phyloP scores from a whole-genome alignment of 176 grass and related monocot genomes.

The Guadua angustifolia region DNA sequence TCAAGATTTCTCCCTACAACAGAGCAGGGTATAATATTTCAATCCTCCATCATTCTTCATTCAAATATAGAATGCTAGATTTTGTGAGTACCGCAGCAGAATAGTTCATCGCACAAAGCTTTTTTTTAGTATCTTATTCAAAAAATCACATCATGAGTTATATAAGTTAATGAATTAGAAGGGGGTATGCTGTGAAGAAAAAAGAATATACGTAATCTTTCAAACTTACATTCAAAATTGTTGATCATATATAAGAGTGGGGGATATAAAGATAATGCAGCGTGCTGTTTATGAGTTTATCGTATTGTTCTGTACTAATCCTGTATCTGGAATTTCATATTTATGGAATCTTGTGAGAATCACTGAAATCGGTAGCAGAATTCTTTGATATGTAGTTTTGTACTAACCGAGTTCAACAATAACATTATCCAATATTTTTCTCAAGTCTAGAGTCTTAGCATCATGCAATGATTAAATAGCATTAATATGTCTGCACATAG shows the following conservation, averaged over 20 bases:
- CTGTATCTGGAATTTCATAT: neutral
- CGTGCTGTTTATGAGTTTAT: neutral
- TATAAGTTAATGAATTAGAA: neutral
- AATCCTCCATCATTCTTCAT: neutral
- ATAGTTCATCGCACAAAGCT: neutral
- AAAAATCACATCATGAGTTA: neutral
- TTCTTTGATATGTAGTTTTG: too few relatives aligned
- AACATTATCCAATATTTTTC: neutral
- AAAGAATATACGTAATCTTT: too few relatives aligned
- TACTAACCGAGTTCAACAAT: neutral
- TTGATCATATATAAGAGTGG: neutral
- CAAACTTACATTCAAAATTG: neutral
- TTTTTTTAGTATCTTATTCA: neutral
- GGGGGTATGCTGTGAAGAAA: neutral
- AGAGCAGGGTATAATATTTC: conserved; percentile 53
- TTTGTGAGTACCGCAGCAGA: neutral
- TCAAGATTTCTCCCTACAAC: conserved; percentile 77
- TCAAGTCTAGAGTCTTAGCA: neutral
- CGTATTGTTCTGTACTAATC: neutral
- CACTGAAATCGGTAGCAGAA: neutral
- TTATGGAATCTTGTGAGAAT: neutral
- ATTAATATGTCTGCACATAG: neutral
- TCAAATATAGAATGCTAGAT: neutral
- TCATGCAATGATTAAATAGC: neutral
- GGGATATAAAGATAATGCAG: neutral